Conservation (phyloP, 306 rosid genomes). For the Glycyrrhiza uralensis region DNA sequence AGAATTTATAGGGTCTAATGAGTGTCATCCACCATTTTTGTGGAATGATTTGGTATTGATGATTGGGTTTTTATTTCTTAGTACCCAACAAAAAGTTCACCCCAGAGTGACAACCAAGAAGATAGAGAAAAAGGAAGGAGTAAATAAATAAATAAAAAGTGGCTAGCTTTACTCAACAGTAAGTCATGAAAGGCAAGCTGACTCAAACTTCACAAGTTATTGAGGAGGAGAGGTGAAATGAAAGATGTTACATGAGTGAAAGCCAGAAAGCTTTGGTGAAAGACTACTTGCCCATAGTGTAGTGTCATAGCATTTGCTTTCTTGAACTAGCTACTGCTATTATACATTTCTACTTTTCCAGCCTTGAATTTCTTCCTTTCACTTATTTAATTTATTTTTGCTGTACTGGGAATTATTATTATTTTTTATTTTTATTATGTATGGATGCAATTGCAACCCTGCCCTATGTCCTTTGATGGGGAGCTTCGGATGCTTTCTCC, state of each 20-base stretch:
- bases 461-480: slow-evolving; percentile 49
- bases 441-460: slow-evolving; percentile 44
- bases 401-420: slow-evolving; percentile 10
- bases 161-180: slow-evolving; percentile 45
- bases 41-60: slow-evolving; percentile 57
- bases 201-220: slow-evolving; percentile 38
- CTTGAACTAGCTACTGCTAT: slow-evolving; percentile 36
- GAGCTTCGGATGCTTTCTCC: slow-evolving; percentile 61
- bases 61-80: slow-evolving; percentile 65
- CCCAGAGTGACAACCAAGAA: slow-evolving; percentile 48
- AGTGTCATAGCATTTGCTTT: slow-evolving; percentile 50
- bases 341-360: slow-evolving; percentile 32
- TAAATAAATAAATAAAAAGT: slow-evolving; percentile 44
- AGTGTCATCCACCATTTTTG: slow-evolving; percentile 44
- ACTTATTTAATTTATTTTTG: slow-evolving; percentile 14
- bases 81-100: slow-evolving; percentile 49
- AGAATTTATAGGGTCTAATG: slow-evolving; percentile 50
- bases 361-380: slow-evolving; percentile 23
- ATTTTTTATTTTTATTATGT: neutral
- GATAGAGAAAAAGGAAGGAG: slow-evolving; percentile 39
- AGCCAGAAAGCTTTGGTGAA: slow-evolving; percentile 40
- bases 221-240: slow-evolving; percentile 31
- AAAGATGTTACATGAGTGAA: slow-evolving; percentile 39
- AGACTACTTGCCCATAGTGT: slow-evolving; percentile 43
- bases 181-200: slow-evolving; percentile 37